Percentiles rank a stretch among this genome's conserved stretches.
Conservation (phyloP, 306 rosid genomes). For the Adenanthera pavonina region DNA sequence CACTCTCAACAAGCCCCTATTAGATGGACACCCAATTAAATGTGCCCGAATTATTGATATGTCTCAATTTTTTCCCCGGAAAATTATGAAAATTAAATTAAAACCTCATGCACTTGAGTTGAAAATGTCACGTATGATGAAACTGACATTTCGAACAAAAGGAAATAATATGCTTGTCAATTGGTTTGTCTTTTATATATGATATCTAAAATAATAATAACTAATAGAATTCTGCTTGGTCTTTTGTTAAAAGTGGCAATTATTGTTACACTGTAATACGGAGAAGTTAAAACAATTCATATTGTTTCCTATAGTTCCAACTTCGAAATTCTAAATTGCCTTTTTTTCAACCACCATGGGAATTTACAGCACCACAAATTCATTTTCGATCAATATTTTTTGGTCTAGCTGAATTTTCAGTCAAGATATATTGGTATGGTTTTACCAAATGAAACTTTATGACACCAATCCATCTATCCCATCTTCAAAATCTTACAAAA, state of each 20-base stretch:
- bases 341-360: background rate
- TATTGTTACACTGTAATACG: background rate
- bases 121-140: background rate
- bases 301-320: too few species aligned
- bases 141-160: background rate
- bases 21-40: background rate
- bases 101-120: background rate
- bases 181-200: background rate
- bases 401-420: slow-evolving; percentile 14
- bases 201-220: too few species aligned
- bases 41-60: background rate
- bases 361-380: slow-evolving; percentile 16
- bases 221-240: background rate
- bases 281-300: background rate
- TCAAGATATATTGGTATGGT: slow-evolving; percentile 58
- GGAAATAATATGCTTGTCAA: background rate
- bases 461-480: slow-evolving; percentile 72
- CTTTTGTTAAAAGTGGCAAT: background rate
- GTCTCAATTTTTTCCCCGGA: background rate
- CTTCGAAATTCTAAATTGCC: background rate
- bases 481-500: slow-evolving; percentile 76
- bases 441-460: slow-evolving; percentile 60
- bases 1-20: background rate
- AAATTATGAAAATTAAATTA: too few species aligned
- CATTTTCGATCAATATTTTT: too few species aligned